A percentile compares a stretch with the other conserved stretches of the same genome.
These are phyloP conservation scores for Oenanthe sinensis DNA, from an alignment of 129 eudicot species.

Conservation along the genomic window DNA sequence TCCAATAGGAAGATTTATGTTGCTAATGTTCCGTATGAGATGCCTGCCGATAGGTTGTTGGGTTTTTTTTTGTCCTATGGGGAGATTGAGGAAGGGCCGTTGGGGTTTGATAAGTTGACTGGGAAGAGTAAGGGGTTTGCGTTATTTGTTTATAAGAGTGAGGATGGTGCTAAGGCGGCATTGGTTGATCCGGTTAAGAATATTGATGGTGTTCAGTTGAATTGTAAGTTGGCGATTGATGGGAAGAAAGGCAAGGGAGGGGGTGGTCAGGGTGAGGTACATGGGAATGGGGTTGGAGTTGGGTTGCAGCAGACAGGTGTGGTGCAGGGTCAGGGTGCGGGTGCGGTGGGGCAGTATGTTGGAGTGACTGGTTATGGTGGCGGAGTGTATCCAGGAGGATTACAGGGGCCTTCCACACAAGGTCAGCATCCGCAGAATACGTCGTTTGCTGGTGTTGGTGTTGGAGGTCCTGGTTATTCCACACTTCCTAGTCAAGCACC, in stretches of 20 bases:
- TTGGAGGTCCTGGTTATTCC: constrained; percentile 17
- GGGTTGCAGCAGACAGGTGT: neutral
- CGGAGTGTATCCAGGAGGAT: constrained; percentile 35
- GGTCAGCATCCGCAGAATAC: constrained; percentile 19
- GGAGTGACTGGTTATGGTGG: constrained; percentile 38
- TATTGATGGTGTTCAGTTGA: constrained; percentile 43
- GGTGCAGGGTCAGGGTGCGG: constrained; percentile 16
- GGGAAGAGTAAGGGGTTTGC: constrained; percentile 66
- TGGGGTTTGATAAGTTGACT: constrained; percentile 56
- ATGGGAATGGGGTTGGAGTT: constrained; percentile 16
- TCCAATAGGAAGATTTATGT: constrained; percentile 50
- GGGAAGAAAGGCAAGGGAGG: constrained; percentile 33
- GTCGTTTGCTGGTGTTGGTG: neutral
- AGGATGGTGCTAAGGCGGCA: constrained; percentile 45
- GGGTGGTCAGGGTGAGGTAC: constrained; percentile 10
- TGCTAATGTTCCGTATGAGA: constrained; percentile 41
- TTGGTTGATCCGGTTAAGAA: constrained; percentile 45
- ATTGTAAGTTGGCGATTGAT: constrained; percentile 44
- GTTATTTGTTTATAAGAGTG: constrained; percentile 53
- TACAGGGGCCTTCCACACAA: constrained; percentile 11
- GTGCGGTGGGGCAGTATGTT: constrained; percentile 24
- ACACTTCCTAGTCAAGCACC: constrained; percentile 25
- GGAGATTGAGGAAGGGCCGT: constrained; percentile 63
- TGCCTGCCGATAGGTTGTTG: constrained; percentile 40
- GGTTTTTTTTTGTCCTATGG: constrained; percentile 48